Evolutionary conservation across 441 rosid genomes (phyloP).

Genomic region (Erodium trifolium): DNA sequence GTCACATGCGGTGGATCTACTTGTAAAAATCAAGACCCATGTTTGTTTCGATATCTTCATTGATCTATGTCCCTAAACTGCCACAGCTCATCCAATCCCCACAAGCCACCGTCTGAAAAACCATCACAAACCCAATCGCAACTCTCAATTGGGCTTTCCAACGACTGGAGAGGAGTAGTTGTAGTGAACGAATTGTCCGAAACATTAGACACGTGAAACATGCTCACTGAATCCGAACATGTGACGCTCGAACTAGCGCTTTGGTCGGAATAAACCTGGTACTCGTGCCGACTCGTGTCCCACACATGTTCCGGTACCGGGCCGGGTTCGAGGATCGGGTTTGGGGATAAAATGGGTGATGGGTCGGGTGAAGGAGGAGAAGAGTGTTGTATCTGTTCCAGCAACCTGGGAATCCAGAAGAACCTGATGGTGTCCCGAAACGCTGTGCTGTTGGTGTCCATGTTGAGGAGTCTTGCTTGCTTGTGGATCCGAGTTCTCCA

Average conservation of each 20-base stretch:
- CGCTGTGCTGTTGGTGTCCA: not conserved
- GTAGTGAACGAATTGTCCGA: not conserved
- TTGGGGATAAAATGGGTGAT: too few species aligned
- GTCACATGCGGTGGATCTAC: not conserved
- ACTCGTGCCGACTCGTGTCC: too few species aligned
- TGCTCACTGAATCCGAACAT: not conserved
- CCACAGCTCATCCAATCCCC: not conserved
- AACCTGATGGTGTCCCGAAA: not conserved
- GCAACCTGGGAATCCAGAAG: conserved; percentile 5
- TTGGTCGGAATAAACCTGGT: not conserved
- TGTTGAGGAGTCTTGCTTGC: not conserved
- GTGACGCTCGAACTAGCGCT: not conserved
- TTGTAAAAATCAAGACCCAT: not conserved
- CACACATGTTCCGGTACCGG: too few species aligned
- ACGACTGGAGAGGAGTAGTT: too few species aligned
- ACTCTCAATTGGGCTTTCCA: not conserved
- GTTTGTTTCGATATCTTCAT: not conserved
- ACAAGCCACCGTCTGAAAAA: not conserved
- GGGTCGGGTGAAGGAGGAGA: too few species aligned
- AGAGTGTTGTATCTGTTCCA: conserved; percentile 4
- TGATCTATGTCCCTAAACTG: too few species aligned
- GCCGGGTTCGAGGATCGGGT: too few species aligned
- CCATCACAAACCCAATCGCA: not conserved
- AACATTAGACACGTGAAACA: not conserved
- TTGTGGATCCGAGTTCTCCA: conserved; percentile 2